Evolutionary conservation across 2,329 filamentous ascomycete genomes (phyloP), one percentile per base, ranked within the genome.

Genomic region (Cladosporium phlei): DNA sequence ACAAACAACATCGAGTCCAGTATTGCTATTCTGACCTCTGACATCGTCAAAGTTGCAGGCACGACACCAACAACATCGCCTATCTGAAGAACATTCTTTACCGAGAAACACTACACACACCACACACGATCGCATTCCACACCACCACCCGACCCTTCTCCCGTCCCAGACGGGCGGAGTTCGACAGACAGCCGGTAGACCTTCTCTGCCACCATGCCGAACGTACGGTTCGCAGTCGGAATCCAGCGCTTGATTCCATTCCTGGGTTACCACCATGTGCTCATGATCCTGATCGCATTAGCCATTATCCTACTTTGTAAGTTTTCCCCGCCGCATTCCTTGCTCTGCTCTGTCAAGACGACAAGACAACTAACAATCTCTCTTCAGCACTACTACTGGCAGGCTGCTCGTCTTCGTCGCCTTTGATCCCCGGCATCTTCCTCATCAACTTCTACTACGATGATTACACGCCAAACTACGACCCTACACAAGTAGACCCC

Each of bases 361-460:
- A 24, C 12, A 17, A 22, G 4, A 7, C 37, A 22, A 9, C 46
- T 48, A 37, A 48, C 46, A 24, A 30, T 2, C 19, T 27, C 19
- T 14, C 27, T 37, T 50, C 60, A 96, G 90, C 93, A 59, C 80
- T 98, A 54, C 73, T 98, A 60, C 76, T 98, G 57, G 91, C 93
- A 62, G 93, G 93, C 60, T 98, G 93, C 70, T 97, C 93, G 4
- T 97, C 91, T 8, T 95, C 91, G 30, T 96, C 91, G 42, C 93
- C 91, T 2, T 75, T 95, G 46, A 96, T 98, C 59, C 93, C 93
- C 20, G 83, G 84, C 64, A 97, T 98, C 69, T 98, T 96, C 77
- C 82, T 98, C 57, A 87, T 98, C 55, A 95, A 90, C n/a, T 80
- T 98, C 61, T 97, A 95, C 79, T 98, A 96, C 74, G 75, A 95